phyloP scores from a whole-genome alignment of 2,329 filamentous ascomycete genomes.

The Thelonectria rubi region DNA sequence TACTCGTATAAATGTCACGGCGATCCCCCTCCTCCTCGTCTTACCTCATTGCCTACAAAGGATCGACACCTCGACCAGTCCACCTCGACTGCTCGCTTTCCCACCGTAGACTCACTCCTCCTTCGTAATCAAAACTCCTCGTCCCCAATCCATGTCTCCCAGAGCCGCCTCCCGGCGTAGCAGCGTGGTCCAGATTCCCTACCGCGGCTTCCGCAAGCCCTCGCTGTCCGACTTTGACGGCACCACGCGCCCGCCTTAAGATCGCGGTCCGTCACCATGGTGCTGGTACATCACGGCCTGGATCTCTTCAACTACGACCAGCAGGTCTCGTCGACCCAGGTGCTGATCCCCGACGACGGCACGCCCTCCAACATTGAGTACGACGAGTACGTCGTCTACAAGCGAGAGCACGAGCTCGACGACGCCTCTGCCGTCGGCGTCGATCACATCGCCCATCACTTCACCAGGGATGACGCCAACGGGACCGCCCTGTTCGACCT shows the following conservation, averaged over 20 bases:
- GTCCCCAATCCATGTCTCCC: slow-evolving; percentile 36
- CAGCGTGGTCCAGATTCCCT: slow-evolving; percentile 38
- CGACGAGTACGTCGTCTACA: slow-evolving; percentile 52
- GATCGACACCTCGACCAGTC: slow-evolving; percentile 7
- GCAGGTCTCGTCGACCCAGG: slow-evolving; percentile 43
- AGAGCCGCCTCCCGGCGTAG: slow-evolving; percentile 34
- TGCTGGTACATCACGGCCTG: slow-evolving; percentile 42
- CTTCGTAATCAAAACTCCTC: not conserved
- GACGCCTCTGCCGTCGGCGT: slow-evolving; percentile 22
- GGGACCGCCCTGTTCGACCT: slow-evolving; percentile 46
- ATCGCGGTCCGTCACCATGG: slow-evolving; percentile 24
- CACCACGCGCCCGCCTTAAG: slow-evolving; percentile 39
- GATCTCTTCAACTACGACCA: slow-evolving; percentile 52
- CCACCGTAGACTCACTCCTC: not conserved
- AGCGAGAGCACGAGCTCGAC: slow-evolving; percentile 33
- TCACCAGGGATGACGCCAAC: slow-evolving; percentile 45
- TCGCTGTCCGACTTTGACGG: slow-evolving; percentile 38
- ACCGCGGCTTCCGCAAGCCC: slow-evolving; percentile 31
- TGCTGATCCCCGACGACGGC: slow-evolving; percentile 45
- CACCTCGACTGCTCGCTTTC: not conserved
- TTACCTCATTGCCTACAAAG: not conserved
- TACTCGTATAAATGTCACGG: not conserved
- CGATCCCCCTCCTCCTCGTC: not conserved
- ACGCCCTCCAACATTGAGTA: slow-evolving; percentile 48
- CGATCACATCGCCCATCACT: slow-evolving; percentile 46